Conservation (phyloP, 192 early-diverging fungal genomes). For the Diversispora eburnea region DNA sequence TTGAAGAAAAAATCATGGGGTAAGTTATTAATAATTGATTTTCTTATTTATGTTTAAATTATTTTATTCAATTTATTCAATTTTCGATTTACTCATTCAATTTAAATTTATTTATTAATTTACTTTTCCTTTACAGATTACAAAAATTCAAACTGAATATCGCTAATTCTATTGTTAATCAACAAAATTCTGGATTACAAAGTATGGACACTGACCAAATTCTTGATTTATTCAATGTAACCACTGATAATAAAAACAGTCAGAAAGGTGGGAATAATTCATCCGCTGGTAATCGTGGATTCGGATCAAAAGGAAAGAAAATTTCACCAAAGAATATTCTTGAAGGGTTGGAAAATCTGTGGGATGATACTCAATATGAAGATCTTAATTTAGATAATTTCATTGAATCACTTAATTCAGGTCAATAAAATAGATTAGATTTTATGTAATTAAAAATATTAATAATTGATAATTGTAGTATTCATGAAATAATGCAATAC, state of each 20-base stretch:
- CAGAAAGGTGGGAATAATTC: conserved; percentile 33
- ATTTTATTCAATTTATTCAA: no score
- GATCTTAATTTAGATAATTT: conserved; percentile 82
- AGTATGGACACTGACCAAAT: conserved; percentile 97
- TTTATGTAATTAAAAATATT: neutral
- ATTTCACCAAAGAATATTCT: conserved; percentile 64
- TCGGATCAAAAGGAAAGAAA: conserved; percentile 46
- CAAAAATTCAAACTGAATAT: conserved; percentile 99
- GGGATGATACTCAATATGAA: conserved; percentile 89
- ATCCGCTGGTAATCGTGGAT: conserved; percentile 10
- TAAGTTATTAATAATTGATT: conserved; percentile 37
- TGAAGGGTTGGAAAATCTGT: conserved; percentile 76
- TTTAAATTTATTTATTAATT: neutral
- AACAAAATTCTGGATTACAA: conserved; percentile 90
- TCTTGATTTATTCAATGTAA: conserved; percentile 87
- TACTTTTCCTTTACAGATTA: conserved; percentile 46
- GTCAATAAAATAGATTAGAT: neutral
- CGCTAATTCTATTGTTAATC: conserved; percentile 91
- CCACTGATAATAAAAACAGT: conserved; percentile 44
- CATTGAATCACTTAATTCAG: conserved; percentile 40
- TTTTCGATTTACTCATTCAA: neutral
- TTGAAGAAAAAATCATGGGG: conserved; percentile 99
- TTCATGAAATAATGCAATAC: no score
- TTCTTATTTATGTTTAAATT: neutral
- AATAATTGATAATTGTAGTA: no score